phyloP scores from a whole-genome alignment of 768 basidiomycete genomes.

The Candolleomyces aberdarensis region DNA sequence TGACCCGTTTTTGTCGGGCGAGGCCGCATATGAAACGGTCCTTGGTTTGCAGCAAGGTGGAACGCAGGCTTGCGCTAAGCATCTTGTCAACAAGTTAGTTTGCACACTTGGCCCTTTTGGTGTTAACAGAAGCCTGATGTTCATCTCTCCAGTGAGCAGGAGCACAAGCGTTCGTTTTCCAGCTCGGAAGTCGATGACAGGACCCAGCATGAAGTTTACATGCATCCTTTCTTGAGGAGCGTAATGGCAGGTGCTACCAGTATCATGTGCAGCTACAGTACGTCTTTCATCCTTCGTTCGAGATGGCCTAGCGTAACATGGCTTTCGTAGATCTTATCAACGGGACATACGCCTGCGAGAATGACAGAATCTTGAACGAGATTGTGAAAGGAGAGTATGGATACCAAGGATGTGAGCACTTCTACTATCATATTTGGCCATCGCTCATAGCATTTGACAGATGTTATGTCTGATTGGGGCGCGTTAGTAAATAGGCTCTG shows the following conservation, averaged over 20 bases:
- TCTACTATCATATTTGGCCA: background rate
- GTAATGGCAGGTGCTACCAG: conserved; percentile 72
- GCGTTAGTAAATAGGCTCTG: conserved; percentile 37
- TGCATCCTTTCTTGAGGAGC: conserved; percentile 65
- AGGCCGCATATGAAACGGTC: conserved; percentile 75
- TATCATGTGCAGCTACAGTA: conserved; percentile 78
- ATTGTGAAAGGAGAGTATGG: conserved; percentile 74
- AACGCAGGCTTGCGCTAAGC: conserved; percentile 86
- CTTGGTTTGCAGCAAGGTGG: conserved; percentile 76
- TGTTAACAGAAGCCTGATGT: background rate
- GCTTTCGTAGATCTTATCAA: conserved; percentile 53
- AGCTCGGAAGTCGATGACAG: conserved; percentile 77
- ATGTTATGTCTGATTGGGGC: conserved; percentile 73
- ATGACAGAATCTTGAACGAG: conserved; percentile 65
- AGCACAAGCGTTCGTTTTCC: conserved; percentile 50
- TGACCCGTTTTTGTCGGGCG: conserved; percentile 85
- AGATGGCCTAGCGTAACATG: background rate
- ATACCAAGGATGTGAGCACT: conserved; percentile 65
- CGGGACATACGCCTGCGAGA: conserved; percentile 73
- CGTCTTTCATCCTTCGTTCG: conserved; percentile 14
- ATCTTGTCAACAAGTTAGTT: conserved; percentile 70
- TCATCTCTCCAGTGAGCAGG: conserved; percentile 53
- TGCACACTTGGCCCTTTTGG: background rate
- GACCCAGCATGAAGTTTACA: conserved; percentile 74
- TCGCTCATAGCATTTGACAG: conserved; percentile 20